Base-by-base conservation (phyloP, 192 early-diverging fungal genomes). In the Umbelopsis ramanniana region DNA sequence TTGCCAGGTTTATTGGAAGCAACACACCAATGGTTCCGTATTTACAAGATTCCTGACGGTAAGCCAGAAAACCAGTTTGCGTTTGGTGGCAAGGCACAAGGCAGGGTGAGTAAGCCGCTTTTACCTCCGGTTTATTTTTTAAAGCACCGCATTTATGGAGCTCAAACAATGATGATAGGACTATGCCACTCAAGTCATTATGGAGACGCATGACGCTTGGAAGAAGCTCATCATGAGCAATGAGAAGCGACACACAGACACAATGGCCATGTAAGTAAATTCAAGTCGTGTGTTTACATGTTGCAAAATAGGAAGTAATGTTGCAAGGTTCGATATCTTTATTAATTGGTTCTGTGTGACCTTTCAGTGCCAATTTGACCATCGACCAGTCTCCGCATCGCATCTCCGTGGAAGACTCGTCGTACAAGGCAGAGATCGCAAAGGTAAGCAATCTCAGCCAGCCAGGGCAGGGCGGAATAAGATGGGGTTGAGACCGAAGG, bases 11-110 rank as follows among this genome's bases (percentile, higher is more conserved):
- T 98, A 46, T 82, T 99, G 55, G 88, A 93, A 53, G 94, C 93
- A 48, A 97, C 94, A 46, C 93, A 97, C 84, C 94, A 96, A 80
- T 98, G 95, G 94, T 97, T 99, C 91, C 91, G 94, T 80, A 96
- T 95, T 84, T 98, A 99, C 92, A 98, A 99, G 89, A 95, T 98
- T 80, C 98, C 98, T 50, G 94, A 95, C 86, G 97, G 96, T 74
- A 97, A 98, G 88, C 93, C 92, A 55, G 94, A 96, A 86, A 99
- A 99, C 89, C 90, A 93, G 87, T 96, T 99, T 87, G 97, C 97
- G 46, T 99, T 99, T 87, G 85, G 84, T 74, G 92, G 91, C 67
- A 86, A 92, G 78, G 88, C 92, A 68, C 89, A 91, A 83, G 88
- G 91, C 84, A 89, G 81, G 66, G 85, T 82, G 69, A 46, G 55